Base-by-base conservation (phyloP, 441 rosid genomes). In the Adansonia gregorii region DNA sequence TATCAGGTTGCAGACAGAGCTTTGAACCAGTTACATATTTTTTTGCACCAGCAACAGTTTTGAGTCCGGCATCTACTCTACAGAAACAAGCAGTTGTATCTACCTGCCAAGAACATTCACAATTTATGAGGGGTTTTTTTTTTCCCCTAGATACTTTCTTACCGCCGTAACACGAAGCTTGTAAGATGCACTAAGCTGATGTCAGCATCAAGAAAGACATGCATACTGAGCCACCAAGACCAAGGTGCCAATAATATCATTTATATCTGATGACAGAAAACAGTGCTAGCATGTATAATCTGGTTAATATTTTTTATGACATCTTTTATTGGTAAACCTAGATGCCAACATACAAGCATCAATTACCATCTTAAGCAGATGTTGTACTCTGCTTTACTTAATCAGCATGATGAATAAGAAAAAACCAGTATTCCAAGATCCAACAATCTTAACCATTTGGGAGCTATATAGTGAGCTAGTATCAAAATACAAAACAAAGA, bases 1-100 rank as follows among this genome's bases (percentile, higher is more conserved):
- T 88, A 59, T 83, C 87, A 11, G 91, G 91, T 75, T 74, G 89
- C 67, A 88, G 89, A 81, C 91, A 88, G 20, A 82, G 83, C 82
- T 72, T 88, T 63, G 91, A 51, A 45, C 91, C 88, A 43, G 91
- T 89, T 8, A 88, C 89, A 70, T 78, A 86, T 78, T 76, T 86
- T 78, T 79, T 85, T 8, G 89, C 89, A 59, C 91, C 89, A 15
- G 88, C 83, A 77, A 88, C 88, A 35, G 91, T 86, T 83, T 85
- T 88, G 65, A 88, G 84, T 58, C 89, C 85, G 0, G 88, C 87
- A 82, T 88, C 91, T 43, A 86, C 89, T 79, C 88, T 80, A 76
- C 91, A 88, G 17, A 85, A 80, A 74, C 91, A 88, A 19, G 88
- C 84, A 19, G 88, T 86, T 3, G 89, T 79, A 76, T 88, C 91